Evolutionary conservation across 2,329 filamentous ascomycete species (phyloP).

Genomic region (Orbilia oligospora): DNA sequence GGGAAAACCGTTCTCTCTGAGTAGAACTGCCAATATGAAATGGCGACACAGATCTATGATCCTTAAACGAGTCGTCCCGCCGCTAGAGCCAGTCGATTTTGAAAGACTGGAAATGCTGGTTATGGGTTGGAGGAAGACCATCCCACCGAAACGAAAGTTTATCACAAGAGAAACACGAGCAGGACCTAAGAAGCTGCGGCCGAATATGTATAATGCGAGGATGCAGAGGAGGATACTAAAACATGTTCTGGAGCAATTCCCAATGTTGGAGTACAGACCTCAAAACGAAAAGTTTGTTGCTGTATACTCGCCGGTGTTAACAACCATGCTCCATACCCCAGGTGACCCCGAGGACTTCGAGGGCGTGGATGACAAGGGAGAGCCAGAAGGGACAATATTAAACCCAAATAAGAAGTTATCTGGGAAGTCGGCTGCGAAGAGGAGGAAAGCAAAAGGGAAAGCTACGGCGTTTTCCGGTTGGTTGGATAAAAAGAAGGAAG

Average conservation of each 20-base stretch:
- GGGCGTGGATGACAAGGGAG: slow-evolving; percentile 46
- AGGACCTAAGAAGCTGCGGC: slow-evolving; percentile 44
- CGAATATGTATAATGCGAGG: slow-evolving; percentile 59
- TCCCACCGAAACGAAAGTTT: slow-evolving; percentile 60
- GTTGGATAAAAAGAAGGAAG: slow-evolving; percentile 41
- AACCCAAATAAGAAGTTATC: slow-evolving; percentile 36
- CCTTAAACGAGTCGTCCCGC: slow-evolving; percentile 59
- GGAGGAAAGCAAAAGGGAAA: slow-evolving; percentile 23
- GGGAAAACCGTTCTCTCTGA: slow-evolving; percentile 61
- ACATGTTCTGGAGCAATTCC: slow-evolving; percentile 58
- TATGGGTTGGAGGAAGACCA: slow-evolving; percentile 59
- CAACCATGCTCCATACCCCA: slow-evolving; percentile 26
- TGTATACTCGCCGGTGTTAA: slow-evolving; percentile 44
- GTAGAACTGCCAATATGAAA: slow-evolving; percentile 62
- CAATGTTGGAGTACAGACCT: slow-evolving; percentile 48
- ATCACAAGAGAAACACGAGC: slow-evolving; percentile 34
- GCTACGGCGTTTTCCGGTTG: slow-evolving; percentile 35
- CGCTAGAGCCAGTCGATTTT: slow-evolving; percentile 55
- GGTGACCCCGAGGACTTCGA: slow-evolving; percentile 46
- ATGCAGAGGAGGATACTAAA: slow-evolving; percentile 62
- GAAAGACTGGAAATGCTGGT: slow-evolving; percentile 61
- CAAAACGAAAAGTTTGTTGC: slow-evolving; percentile 30
- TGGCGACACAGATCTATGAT: slow-evolving; percentile 59
- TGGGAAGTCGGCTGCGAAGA: slow-evolving; percentile 25
- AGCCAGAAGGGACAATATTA: slow-evolving; percentile 21